Evolutionary conservation across 306 rosid species (phyloP).

Genomic region (Styphnolobium japonicum): DNA sequence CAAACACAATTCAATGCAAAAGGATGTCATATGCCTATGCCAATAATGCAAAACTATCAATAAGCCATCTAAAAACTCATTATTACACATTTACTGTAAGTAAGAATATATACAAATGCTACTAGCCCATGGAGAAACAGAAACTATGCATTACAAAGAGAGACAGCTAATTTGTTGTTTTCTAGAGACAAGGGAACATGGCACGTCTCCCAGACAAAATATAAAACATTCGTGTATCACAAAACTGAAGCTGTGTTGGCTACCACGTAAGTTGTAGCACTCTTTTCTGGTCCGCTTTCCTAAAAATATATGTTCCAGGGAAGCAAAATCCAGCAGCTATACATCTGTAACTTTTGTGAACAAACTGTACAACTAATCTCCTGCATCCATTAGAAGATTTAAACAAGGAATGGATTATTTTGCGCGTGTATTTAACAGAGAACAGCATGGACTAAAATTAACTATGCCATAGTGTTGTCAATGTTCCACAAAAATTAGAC

Average conservation of each 20-base stretch:
- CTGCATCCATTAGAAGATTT: constrained; percentile 20
- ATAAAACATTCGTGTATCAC: constrained; percentile 1
- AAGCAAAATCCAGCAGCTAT: constrained; percentile 17
- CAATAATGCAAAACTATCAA: neutral
- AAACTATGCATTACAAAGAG: constrained; percentile 7
- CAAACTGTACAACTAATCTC: constrained; percentile 35
- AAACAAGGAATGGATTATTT: constrained; percentile 7
- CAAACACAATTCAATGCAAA: neutral
- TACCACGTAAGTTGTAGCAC: constrained; percentile 5
- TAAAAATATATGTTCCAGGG: constrained; percentile 13
- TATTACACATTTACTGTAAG: neutral
- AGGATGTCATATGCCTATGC: neutral
- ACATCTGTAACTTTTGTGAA: constrained; percentile 18
- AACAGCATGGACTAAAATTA: neutral
- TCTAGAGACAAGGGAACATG: constrained; percentile 15
- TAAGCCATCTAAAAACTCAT: constrained; percentile 6
- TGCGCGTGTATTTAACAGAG: constrained; percentile 7
- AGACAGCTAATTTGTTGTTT: constrained; percentile 15
- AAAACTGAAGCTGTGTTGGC: constrained; percentile 16
- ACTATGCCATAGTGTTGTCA: neutral
- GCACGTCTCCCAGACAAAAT: constrained; percentile 25
- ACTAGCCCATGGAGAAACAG: neutral
- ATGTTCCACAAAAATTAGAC: constrained; percentile 11
- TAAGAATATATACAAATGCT: constrained; percentile 16
- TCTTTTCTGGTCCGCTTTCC: constrained; percentile 9